Percentiles rank a stretch among this genome's conserved stretches.
Conservation (phyloP, 2,329 filamentous ascomycete genomes). For the Berkeleyomyces rouxiae region DNA sequence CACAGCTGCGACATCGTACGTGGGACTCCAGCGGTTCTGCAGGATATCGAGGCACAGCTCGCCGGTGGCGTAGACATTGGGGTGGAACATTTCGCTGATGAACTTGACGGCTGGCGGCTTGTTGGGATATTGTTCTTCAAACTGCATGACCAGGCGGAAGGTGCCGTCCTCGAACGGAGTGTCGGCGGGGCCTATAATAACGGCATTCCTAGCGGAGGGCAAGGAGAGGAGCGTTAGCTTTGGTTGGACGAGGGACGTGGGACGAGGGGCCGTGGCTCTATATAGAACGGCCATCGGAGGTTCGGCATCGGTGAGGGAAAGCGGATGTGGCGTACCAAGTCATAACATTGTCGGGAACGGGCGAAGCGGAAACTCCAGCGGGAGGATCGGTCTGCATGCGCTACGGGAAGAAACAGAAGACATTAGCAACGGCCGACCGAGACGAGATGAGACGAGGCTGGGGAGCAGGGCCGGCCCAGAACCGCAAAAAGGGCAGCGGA, state of each 20-base stretch:
- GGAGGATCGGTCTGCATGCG: conserved; percentile 99
- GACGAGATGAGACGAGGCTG: neutral
- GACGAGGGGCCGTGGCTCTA: neutral
- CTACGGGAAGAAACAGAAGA: conserved; percentile 27
- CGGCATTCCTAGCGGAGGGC: conserved; percentile 59
- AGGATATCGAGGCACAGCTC: conserved; percentile 93
- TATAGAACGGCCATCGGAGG: neutral
- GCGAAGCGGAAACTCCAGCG: conserved; percentile 88
- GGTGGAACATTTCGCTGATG: conserved; percentile 98
- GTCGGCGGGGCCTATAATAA: conserved; percentile 92
- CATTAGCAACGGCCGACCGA: conserved; percentile 12
- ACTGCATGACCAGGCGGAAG: conserved; percentile 95
- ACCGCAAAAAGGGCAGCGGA: neutral
- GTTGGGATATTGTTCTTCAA: conserved; percentile 97
- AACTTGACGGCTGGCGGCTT: conserved; percentile 97
- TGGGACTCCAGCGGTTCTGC: conserved; percentile 96
- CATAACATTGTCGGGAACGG: conserved; percentile 93
- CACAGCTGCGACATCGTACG: conserved; percentile 94
- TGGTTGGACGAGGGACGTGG: neutral
- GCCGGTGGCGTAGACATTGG: conserved; percentile 93
- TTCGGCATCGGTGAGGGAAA: neutral
- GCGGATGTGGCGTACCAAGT: conserved; percentile 49
- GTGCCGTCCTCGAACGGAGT: conserved; percentile 98
- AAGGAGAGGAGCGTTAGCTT: conserved; percentile 7
- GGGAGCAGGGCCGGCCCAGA: neutral